Evolutionary conservation across 176 grass and related monocot genomes (phyloP).

Genomic region (Aechmea fasciata): DNA sequence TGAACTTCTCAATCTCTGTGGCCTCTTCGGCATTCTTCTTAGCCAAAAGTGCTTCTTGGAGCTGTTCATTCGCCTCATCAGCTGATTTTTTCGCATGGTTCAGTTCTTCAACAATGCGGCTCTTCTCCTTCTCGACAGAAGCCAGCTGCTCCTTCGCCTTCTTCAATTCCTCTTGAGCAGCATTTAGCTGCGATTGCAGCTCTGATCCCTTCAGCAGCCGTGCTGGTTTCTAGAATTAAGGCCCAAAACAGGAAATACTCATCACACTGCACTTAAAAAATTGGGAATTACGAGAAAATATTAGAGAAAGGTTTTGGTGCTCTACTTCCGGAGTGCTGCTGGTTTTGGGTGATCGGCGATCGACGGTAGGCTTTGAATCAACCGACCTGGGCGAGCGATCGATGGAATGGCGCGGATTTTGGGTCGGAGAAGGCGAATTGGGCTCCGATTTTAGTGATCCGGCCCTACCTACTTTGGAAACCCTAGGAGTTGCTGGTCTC

Average conservation of each 20-base stretch:
- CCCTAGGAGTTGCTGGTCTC: conserved; percentile 60
- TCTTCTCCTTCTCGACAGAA: conserved; percentile 56
- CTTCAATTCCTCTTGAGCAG: conserved; percentile 57
- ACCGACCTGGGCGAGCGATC: conserved; percentile 75
- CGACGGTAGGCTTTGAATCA: conserved; percentile 55
- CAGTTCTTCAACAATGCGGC: conserved; percentile 45
- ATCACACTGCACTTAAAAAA: not conserved
- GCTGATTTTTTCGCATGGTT: conserved; percentile 51
- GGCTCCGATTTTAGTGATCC: conserved; percentile 51
- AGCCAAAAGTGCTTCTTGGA: conserved; percentile 63
- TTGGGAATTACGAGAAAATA: not conserved
- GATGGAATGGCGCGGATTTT: conserved; percentile 52
- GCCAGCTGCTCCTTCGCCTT: conserved; percentile 68
- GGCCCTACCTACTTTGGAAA: conserved; percentile 31
- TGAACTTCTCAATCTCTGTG: conserved; percentile 83
- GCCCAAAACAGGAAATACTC: not conserved
- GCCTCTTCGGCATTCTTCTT: conserved; percentile 67
- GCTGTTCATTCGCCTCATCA: conserved; percentile 60
- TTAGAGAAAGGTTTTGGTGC: not conserved
- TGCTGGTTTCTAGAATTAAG: conserved; percentile 50
- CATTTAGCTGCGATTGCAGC: conserved; percentile 52
- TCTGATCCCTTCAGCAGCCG: conserved; percentile 26
- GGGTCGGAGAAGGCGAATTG: conserved; percentile 50
- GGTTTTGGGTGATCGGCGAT: conserved; percentile 71
- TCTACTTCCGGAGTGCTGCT: conserved; percentile 69